Percentiles rank a stretch among this genome's conserved stretches.
These are phyloP conservation scores for Blastomyces percursus DNA, from an alignment of 2,329 filamentous ascomycete species.

Conservation along the genomic window DNA sequence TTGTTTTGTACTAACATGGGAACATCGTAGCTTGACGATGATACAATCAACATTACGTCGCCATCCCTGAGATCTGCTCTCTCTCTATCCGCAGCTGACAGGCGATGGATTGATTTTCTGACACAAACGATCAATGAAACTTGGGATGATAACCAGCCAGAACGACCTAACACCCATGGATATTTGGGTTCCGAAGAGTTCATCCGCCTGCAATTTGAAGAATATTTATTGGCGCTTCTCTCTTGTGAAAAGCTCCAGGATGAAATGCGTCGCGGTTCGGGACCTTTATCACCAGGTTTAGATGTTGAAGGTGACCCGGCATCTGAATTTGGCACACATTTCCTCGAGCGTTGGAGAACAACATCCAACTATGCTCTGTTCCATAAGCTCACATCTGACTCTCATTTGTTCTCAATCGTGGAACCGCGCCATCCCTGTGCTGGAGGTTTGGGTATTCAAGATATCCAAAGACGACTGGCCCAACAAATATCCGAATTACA, in stretches of 20 bases:
- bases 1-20: neutral
- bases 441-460: constrained; percentile 83
- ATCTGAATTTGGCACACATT: constrained; percentile 70
- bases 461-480: constrained; percentile 78
- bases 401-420: constrained; percentile 85
- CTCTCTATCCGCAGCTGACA: constrained; percentile 69
- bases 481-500: constrained; percentile 91
- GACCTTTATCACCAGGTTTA: constrained; percentile 42
- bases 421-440: constrained; percentile 89
- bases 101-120: constrained; percentile 92
- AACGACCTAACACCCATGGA: constrained; percentile 82
- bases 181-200: constrained; percentile 96
- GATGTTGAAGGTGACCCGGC: constrained; percentile 74
- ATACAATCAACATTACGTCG: constrained; percentile 72
- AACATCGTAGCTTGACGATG: constrained; percentile 58
- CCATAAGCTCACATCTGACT: constrained; percentile 60
- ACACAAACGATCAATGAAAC: constrained; percentile 90
- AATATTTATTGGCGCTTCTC: constrained; percentile 82
- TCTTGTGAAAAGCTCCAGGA: constrained; percentile 83
- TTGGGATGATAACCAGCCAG: constrained; percentile 87
- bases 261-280: constrained; percentile 29
- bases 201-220: constrained; percentile 92
- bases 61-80: constrained; percentile 65
- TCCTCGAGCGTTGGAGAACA: constrained; percentile 73
- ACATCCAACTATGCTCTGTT: constrained; percentile 92